Evolutionary conservation across 257 asterid genomes (phyloP), one percentile per base, ranked within the genome.

Genomic region (Primulina eburnea): DNA sequence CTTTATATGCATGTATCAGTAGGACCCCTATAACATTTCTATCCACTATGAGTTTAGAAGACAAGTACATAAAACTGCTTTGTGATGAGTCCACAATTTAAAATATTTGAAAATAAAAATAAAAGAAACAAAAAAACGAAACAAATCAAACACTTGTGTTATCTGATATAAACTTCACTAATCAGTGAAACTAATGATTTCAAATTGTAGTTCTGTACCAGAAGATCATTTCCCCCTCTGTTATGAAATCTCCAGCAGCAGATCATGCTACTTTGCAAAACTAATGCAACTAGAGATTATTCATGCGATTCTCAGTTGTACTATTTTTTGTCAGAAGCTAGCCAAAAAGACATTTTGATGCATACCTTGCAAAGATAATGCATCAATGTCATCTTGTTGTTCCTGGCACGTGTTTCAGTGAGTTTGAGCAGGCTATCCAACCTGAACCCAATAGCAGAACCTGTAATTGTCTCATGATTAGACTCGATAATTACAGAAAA

Each of bases 321-420:
- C 63, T 33, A 24, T 47, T 55, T 37, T 70, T 74, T 74, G 34
- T 78, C 56, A 68, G 64, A 74, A 71, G 56, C 26, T 28, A 67
- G 62, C 50, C 18, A 58, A 72, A 71, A 55, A 68, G 12, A 58
- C 61, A 50, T 62, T 33, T 50, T 20, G 26, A 76, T 60, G 38
- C 30, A 43, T 73, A 89, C 98, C 95, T 92, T 92, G 88, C 98
- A 92, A 73, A 92, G 89, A 82, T 92, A 92, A 76, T 92, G 97
- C 98, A 92, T 92, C 76, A 92, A 90, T 34, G 98, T 92, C 96
- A 92, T 89, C 85, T 92, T 92, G 79, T 88, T 92, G 86, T 92
- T 88, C 68, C 90, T 79, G 70, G 96, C 98, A 76, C 98, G 96
- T 32, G 96, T 92, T 57, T 92, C 98, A 2, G 91, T 92, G 70